phyloP scores from a whole-genome alignment of 805 yeast species.

The Candida corydali region DNA sequence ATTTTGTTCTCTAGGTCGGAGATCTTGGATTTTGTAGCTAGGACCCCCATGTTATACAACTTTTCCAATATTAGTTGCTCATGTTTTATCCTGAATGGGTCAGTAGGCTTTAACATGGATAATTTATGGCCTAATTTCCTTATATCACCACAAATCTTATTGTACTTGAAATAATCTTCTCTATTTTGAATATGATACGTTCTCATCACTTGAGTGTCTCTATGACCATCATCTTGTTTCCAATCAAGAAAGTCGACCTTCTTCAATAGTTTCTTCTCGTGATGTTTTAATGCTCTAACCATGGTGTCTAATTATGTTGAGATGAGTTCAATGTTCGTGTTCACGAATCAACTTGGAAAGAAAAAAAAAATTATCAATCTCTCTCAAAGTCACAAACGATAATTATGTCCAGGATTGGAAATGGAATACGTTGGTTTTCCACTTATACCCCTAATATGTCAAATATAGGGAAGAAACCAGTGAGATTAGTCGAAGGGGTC shows the following conservation, averaged over 20 bases:
- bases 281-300: conserved; percentile 89
- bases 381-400: too few relatives aligned
- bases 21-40: conserved; percentile 84
- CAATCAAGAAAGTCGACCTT: conserved; percentile 96
- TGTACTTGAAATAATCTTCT: conserved; percentile 93
- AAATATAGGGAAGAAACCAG: conserved; percentile 79
- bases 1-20: conserved; percentile 89
- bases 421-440: conserved; percentile 13
- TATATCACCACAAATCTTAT: conserved; percentile 87
- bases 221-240: conserved; percentile 93
- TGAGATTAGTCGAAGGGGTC: conserved; percentile 63
- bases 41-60: conserved; percentile 80
- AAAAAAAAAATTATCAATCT: background rate
- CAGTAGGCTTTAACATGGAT: conserved; percentile 80
- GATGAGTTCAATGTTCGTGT: conserved; percentile 2
- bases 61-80: conserved; percentile 87
- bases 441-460: conserved; percentile 30
- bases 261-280: conserved; percentile 89
- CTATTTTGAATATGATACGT: conserved; percentile 90
- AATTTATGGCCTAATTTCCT: conserved; percentile 83
- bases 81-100: conserved; percentile 82
- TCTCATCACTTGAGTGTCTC: conserved; percentile 96
- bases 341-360: background rate
- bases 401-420: conserved; percentile 1
- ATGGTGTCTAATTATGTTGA: conserved; percentile 25